Base-by-base conservation (phyloP, 495 filamentous ascomycete species). In the Acidomyces sp. region DNA sequence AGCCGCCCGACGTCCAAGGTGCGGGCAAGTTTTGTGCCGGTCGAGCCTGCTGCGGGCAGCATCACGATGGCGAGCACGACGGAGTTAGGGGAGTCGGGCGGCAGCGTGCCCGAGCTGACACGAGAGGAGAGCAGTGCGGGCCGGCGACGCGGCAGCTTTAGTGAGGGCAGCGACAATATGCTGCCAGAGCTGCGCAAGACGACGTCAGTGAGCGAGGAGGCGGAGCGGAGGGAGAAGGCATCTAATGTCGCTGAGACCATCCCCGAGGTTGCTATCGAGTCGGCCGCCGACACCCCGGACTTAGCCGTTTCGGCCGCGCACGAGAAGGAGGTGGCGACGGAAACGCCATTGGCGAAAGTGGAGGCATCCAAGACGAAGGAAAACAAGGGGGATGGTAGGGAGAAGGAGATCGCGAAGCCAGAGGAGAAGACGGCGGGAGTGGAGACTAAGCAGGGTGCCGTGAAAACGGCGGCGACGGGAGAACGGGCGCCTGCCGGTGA, bases 21-120 rank as follows among this genome's bases (percentile, higher is more conserved):
- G 33, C 73, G 83, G 40, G 84, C 85, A 23, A 85, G 72, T 54
- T 94, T 94, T 57, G 73, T 93, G 31, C 72, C 80, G 2, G 76
- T 94, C 12, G 82, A 87, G 43, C 68, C 29, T 4, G 10, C 26
- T 4, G 32, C 16, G 18, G 28, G 28, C 3, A 46, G 39, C 33
- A 34, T 43, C 21, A 17, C 39, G 20, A 45, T 32, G 13, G 43
- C 46, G 30, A 18, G n/a, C 19, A 37, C 43, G 10, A 53, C 48
- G 38, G 43, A 46, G 36, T 48, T 35, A 11, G 34, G 34, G 4
- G 45, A 46, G 23, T n/a, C n/a, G n/a, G 46, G 46, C 15, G 12
- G 38, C 39, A 46, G 20, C 15, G 19, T 40, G 35, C n/a, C 43
- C 2, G 43, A 31, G 4, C 15, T 33, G 19, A 51, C 33, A 34